These are phyloP conservation scores for Fusarium vanettenii DNA, from an alignment of 2,329 filamentous ascomycete genomes.

Conservation along the genomic window DNA sequence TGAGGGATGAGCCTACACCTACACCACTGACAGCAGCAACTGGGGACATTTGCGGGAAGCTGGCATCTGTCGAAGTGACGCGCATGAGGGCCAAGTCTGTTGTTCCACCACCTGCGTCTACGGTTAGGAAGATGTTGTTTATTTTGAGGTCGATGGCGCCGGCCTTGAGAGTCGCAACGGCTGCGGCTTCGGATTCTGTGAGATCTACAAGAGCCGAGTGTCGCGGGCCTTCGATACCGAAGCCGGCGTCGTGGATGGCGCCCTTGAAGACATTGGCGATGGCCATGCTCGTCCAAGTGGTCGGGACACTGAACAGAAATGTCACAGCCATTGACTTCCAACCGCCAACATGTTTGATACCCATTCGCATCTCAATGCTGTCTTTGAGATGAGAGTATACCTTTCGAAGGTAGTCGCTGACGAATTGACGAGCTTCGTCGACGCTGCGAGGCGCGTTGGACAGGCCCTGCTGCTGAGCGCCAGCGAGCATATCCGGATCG, in stretches of 20 bases:
- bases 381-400: conserved; percentile 63
- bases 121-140: conserved; percentile 56
- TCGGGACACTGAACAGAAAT: conserved; percentile 68
- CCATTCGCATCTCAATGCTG: conserved; percentile 54
- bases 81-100: conserved; percentile 59
- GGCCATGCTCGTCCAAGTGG: conserved; percentile 63
- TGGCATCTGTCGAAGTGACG: conserved; percentile 46
- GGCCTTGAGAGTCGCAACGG: conserved; percentile 59
- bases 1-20: conserved; percentile 59
- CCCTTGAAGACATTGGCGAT: conserved; percentile 63
- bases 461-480: conserved; percentile 57
- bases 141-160: conserved; percentile 51
- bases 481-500: conserved; percentile 57
- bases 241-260: conserved; percentile 61
- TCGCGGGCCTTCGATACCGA: conserved; percentile 54
- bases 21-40: conserved; percentile 56
- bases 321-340: conserved; percentile 60
- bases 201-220: conserved; percentile 57
- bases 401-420: conserved; percentile 60
- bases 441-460: conserved; percentile 55
- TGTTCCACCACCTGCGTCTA: conserved; percentile 60
- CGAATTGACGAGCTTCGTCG: conserved; percentile 58
- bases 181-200: conserved; percentile 61
- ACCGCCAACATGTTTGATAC: conserved; percentile 49
- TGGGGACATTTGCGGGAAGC: conserved; percentile 47